Evolutionary conservation across 2,329 filamentous ascomycete species (phyloP).

Genomic region (Cladophialophora immunda): DNA sequence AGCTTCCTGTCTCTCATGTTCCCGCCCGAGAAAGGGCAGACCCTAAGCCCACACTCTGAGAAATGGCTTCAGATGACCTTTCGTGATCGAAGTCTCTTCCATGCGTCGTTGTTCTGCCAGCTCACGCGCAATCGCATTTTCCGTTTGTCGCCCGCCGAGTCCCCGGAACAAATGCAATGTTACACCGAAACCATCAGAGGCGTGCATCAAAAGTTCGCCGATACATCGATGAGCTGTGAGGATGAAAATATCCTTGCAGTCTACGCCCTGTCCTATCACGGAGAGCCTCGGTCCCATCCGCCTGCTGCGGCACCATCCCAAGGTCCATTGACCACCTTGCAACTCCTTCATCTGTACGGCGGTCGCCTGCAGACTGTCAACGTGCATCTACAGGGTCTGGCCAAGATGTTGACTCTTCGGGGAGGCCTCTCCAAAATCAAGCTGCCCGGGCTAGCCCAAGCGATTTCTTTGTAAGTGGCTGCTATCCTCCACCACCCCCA

Average conservation of each 20-base stretch:
- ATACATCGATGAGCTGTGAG: constrained; percentile 44
- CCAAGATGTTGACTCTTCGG: constrained; percentile 48
- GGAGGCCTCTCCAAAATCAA: constrained; percentile 50
- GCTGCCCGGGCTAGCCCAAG: constrained; percentile 48
- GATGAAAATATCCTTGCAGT: constrained; percentile 50
- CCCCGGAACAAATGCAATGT: constrained; percentile 34
- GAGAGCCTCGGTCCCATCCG: constrained; percentile 39
- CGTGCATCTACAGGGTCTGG: constrained; percentile 47
- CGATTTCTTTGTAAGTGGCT: constrained; percentile 44
- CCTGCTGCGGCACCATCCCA: constrained; percentile 44
- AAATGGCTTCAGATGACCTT: constrained; percentile 35
- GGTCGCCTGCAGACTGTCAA: constrained; percentile 45
- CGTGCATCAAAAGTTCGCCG: constrained; percentile 47
- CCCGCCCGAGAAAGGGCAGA: constrained; percentile 29
- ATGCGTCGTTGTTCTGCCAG: constrained; percentile 37
- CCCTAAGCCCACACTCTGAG: constrained; percentile 24
- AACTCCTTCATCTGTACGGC: constrained; percentile 51
- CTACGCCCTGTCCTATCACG: constrained; percentile 47
- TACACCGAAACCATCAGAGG: constrained; percentile 47
- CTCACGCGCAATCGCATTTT: constrained; percentile 32
- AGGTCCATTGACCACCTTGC: constrained; percentile 47
- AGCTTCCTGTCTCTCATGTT: constrained; percentile 34
- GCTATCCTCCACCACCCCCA: neutral
- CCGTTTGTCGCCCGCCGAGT: constrained; percentile 21
- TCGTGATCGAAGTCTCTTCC: constrained; percentile 35